A percentile compares a stretch with the other conserved stretches of the same genome.
These are phyloP conservation scores for Hypomontagnella submonticulosa DNA, from an alignment of 495 filamentous ascomycete genomes.

Conservation along the genomic window DNA sequence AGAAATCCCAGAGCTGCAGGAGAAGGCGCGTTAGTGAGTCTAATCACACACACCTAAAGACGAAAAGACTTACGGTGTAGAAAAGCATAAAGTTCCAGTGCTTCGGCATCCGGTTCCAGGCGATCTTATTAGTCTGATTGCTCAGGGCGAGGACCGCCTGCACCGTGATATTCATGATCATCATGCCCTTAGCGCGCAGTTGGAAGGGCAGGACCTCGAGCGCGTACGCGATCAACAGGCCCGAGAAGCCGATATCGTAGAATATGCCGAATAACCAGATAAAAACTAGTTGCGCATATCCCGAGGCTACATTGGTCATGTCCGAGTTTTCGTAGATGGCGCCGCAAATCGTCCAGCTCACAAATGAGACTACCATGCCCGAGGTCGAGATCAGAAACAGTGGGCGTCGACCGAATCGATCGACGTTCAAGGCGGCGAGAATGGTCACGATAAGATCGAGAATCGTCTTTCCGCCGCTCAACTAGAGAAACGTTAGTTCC, in stretches of 20 bases:
- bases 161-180: slow-evolving; percentile 70
- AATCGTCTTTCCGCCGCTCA: slow-evolving; percentile 63
- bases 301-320: slow-evolving; percentile 53
- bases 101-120: slow-evolving; percentile 63
- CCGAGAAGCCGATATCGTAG: slow-evolving; percentile 71
- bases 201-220: slow-evolving; percentile 75
- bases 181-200: slow-evolving; percentile 76
- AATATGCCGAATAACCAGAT: slow-evolving; percentile 71
- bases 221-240: slow-evolving; percentile 71
- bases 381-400: slow-evolving; percentile 65
- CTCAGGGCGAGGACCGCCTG: slow-evolving; percentile 69
- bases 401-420: slow-evolving; percentile 66
- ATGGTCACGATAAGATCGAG: slow-evolving; percentile 66
- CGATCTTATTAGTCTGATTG: slow-evolving; percentile 71
- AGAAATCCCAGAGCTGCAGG: slow-evolving; percentile 63
- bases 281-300: slow-evolving; percentile 66
- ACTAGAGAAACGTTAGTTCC: slow-evolving; percentile 24
- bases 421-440: slow-evolving; percentile 65
- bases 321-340: slow-evolving; percentile 62
- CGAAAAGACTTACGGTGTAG: slow-evolving; percentile 60
- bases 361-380: slow-evolving; percentile 63
- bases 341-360: slow-evolving; percentile 66
- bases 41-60: too few relatives aligned
- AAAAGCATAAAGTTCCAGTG: slow-evolving; percentile 72
- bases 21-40: slow-evolving; percentile 11